phyloP scores from a whole-genome alignment of 163 green algal genomes.

The Scenedesmus sp. region DNA sequence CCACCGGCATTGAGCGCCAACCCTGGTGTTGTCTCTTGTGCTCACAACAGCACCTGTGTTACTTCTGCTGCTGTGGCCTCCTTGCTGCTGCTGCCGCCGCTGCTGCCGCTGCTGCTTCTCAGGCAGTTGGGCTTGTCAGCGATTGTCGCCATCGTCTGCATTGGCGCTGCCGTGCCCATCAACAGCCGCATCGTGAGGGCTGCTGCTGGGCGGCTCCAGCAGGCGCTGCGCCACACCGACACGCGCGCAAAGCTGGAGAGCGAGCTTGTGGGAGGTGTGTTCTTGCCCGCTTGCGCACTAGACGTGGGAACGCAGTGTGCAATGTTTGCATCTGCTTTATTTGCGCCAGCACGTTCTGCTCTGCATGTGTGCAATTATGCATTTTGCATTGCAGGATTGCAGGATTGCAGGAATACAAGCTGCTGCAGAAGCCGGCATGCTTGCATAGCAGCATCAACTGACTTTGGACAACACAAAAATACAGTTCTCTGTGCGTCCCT shows the following conservation, averaged over 20 bases:
- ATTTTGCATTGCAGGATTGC: no score
- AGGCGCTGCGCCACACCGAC: slow-evolving; percentile 73
- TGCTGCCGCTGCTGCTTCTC: neutral
- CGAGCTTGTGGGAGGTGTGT: slow-evolving; percentile 78
- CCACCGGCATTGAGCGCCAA: no score
- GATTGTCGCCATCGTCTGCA: slow-evolving; percentile 70
- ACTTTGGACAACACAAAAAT: no score
- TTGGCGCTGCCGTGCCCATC: slow-evolving; percentile 81
- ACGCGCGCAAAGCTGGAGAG: slow-evolving; percentile 85
- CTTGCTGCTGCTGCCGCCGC: neutral
- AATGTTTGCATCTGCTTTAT: no score
- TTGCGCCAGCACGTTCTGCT: no score
- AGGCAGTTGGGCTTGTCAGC: slow-evolving; percentile 61
- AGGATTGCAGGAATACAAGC: no score
- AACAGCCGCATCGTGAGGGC: slow-evolving; percentile 64
- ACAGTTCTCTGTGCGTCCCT: no score
- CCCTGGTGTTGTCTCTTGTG: neutral
- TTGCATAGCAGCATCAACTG: no score
- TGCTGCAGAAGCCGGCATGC: no score
- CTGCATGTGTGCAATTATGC: no score
- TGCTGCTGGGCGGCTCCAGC: slow-evolving; percentile 15
- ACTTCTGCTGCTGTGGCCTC: neutral
- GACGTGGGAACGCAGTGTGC: no score
- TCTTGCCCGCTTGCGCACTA: no score
- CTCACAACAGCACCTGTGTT: neutral